Percentiles rank a stretch among this genome's conserved stretches.
Conservation (phyloP, 192 early-diverging fungal genomes). For the Coemansia sp. region DNA sequence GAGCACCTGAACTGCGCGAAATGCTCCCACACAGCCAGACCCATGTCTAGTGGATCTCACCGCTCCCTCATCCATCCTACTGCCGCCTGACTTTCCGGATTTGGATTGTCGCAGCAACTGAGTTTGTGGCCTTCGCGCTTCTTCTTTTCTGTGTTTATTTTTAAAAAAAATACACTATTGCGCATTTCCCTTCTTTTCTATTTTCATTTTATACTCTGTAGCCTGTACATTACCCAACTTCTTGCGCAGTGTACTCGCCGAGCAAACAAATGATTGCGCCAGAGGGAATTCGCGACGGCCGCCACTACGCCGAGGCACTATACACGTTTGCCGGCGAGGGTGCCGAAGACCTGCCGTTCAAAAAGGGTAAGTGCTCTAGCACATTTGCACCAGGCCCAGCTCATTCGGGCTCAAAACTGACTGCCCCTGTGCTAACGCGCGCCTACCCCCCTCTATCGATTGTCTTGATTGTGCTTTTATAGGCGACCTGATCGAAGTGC, state of each 20-base stretch:
- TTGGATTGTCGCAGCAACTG: not conserved
- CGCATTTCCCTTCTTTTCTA: not conserved
- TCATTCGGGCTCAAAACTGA: not conserved
- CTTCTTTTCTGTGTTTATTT: conserved; percentile 1
- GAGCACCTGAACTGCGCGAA: too few species aligned
- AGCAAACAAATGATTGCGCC: conserved; percentile 43
- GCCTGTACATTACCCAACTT: not conserved
- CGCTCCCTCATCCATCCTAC: not conserved
- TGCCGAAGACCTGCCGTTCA: conserved; percentile 53
- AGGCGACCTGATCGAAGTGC: conserved; percentile 47
- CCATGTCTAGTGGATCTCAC: too few species aligned
- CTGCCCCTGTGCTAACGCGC: not conserved
- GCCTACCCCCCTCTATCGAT: not conserved
- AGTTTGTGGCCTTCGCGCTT: not conserved
- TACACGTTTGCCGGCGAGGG: conserved; percentile 56
- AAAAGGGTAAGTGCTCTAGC: conserved; percentile 29
- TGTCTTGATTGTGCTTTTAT: conserved; percentile 9
- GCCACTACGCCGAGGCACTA: conserved; percentile 52
- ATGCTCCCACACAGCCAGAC: too few species aligned
- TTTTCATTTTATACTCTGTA: not conserved
- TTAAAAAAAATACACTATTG: not conserved
- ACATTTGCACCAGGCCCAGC: not conserved
- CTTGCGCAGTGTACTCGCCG: not conserved
- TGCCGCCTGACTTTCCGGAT: not conserved
- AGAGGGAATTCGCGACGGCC: conserved; percentile 52